Conservation (phyloP, 179 eudicot genomes). For the Vitellaria paradoxa region DNA sequence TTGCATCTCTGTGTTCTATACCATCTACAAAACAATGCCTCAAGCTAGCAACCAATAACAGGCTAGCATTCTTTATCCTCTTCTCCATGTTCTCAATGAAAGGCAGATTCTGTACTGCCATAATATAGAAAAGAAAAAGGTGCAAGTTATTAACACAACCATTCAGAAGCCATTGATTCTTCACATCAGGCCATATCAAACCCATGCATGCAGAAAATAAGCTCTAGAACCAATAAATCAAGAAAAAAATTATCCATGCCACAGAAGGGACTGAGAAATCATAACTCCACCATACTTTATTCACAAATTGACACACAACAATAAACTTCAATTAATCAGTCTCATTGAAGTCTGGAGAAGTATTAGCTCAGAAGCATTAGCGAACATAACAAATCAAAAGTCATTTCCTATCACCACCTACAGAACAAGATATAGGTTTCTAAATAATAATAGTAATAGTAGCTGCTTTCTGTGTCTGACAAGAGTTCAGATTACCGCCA, state of each 20-base stretch:
- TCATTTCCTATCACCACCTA: not conserved
- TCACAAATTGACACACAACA: not conserved
- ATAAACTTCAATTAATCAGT: not conserved
- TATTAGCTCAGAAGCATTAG: not conserved
- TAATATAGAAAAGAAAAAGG: slow-evolving; percentile 32
- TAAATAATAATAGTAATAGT: too few species aligned
- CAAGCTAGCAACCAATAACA: slow-evolving; percentile 78
- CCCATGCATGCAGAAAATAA: slow-evolving; percentile 8
- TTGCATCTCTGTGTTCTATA: slow-evolving; percentile 80
- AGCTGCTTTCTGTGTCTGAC: too few species aligned
- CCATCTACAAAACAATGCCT: slow-evolving; percentile 95
- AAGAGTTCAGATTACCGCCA: too few species aligned
- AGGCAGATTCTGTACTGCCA: slow-evolving; percentile 98
- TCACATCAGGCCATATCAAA: not conserved
- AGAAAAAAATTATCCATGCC: not conserved
- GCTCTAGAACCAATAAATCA: not conserved
- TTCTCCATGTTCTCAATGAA: slow-evolving; percentile 93
- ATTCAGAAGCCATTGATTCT: not conserved
- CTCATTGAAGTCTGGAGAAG: not conserved
- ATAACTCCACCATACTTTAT: not conserved
- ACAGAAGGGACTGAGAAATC: not conserved
- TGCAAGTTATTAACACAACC: slow-evolving; percentile 15
- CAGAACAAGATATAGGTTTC: not conserved
- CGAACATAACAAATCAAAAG: not conserved
- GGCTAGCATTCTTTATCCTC: slow-evolving; percentile 85